A percentile compares a stretch with the other conserved stretches of the same genome.
phyloP scores from a whole-genome alignment of 768 basidiomycete genomes.

The Suillus cothurnatus region DNA sequence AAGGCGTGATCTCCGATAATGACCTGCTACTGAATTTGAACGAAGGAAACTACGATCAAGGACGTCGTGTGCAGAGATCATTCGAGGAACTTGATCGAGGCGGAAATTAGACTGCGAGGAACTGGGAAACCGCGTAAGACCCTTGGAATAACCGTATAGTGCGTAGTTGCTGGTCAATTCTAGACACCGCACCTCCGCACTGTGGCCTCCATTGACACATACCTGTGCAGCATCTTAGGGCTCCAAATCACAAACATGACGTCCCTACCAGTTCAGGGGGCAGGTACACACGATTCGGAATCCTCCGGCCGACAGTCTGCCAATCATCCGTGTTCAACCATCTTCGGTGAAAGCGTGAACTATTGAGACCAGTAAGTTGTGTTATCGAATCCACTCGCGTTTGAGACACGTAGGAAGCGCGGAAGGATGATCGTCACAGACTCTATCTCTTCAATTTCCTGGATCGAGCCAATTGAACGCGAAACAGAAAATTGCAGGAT shows the following conservation, averaged over 20 bases:
- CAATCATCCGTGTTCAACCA: not conserved
- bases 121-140: not conserved
- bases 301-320: not conserved
- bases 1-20: not conserved
- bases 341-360: not conserved
- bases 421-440: not conserved
- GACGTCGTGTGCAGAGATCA: not conserved
- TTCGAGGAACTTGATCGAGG: not conserved
- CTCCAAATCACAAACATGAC: not conserved
- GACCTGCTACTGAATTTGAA: not conserved
- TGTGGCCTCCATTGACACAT: not conserved
- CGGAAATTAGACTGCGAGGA: not conserved
- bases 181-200: not conserved
- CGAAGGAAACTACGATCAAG: not conserved
- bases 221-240: not conserved
- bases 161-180: not conserved
- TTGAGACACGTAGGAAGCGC: not conserved
- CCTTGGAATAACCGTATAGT: not conserved
- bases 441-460: not conserved
- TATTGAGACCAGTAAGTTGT: not conserved
- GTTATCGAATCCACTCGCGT: not conserved
- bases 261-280: not conserved
- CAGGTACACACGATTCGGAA: not conserved
- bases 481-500: not conserved
- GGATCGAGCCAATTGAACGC: not conserved